phyloP scores from a whole-genome alignment of 345 rosid genomes.

The Linum lewisii region DNA sequence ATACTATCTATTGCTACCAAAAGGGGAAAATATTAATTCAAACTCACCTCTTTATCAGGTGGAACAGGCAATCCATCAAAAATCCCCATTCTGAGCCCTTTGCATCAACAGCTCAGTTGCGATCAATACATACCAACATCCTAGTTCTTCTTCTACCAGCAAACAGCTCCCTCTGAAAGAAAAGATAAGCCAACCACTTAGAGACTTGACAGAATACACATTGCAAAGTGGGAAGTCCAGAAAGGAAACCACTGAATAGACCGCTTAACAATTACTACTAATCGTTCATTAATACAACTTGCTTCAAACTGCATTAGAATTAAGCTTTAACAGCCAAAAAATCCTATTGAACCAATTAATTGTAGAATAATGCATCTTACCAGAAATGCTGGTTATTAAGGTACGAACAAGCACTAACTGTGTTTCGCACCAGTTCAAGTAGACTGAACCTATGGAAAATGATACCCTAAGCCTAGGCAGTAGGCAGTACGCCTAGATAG shows the following conservation, averaged over 20 bases:
- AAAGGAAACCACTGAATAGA: background rate
- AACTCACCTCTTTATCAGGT: conserved; percentile 65
- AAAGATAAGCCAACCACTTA: background rate
- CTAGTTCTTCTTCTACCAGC: conserved; percentile 2
- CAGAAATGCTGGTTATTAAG: background rate
- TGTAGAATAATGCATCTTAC: background rate
- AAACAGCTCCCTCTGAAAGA: background rate
- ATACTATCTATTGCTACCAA: background rate
- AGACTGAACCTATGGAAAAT: background rate
- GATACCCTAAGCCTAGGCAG: background rate
- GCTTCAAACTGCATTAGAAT: background rate
- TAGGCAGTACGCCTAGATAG: background rate
- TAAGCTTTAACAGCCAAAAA: background rate
- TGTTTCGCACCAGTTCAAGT: background rate
- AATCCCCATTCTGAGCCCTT: conserved; percentile 50
- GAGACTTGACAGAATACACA: background rate
- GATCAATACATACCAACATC: conserved; percentile 12
- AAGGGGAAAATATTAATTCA: background rate
- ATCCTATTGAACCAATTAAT: background rate
- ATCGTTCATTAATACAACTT: too few species aligned
- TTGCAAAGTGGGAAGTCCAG: background rate
- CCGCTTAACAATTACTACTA: background rate
- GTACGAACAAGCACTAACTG: background rate
- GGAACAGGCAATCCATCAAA: conserved; percentile 91
- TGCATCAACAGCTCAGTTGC: conserved; percentile 11